These are phyloP conservation scores for Aspergillus jensenii DNA, from an alignment of 2,329 filamentous ascomycete species.

Conservation along the genomic window DNA sequence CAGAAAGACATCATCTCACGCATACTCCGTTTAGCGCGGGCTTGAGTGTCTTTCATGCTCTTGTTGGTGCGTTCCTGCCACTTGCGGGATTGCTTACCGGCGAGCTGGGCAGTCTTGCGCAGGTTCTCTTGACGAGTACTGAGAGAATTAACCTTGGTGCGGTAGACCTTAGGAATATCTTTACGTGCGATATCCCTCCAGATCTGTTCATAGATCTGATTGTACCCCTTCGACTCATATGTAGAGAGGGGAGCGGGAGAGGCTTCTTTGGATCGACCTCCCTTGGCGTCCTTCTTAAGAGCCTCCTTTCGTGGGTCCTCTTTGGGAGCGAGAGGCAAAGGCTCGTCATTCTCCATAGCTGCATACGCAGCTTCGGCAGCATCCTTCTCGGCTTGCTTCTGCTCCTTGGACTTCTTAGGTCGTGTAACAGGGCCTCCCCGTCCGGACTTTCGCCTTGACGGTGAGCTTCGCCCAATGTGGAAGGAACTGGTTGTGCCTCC, in stretches of 20 bases:
- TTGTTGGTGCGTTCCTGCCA: conserved; percentile 99
- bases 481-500: conserved; percentile 85
- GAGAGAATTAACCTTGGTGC: conserved; percentile 82
- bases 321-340: conserved; percentile 54
- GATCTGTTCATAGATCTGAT: conserved; percentile 96
- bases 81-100: conserved; percentile 93
- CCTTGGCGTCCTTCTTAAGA: conserved; percentile 45
- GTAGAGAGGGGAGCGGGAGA: conserved; percentile 57
- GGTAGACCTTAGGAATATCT: conserved; percentile 88
- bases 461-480: conserved; percentile 61
- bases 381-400: conserved; percentile 68
- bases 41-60: conserved; percentile 95
- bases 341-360: conserved; percentile 54
- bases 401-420: conserved; percentile 82
- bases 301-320: conserved; percentile 52
- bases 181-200: conserved; percentile 93
- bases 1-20: conserved; percentile 99
- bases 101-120: conserved; percentile 94
- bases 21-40: conserved; percentile 96
- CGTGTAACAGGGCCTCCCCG: conserved; percentile 55
- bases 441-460: conserved; percentile 55
- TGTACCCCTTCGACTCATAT: conserved; percentile 88
- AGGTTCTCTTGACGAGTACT: conserved; percentile 90
- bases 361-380: conserved; percentile 86
- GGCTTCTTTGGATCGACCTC: conserved; percentile 42